A percentile compares a stretch with the other conserved stretches of the same genome.
phyloP scores from a whole-genome alignment of 805 yeast genomes.

The Nakazawaea pomicola region DNA sequence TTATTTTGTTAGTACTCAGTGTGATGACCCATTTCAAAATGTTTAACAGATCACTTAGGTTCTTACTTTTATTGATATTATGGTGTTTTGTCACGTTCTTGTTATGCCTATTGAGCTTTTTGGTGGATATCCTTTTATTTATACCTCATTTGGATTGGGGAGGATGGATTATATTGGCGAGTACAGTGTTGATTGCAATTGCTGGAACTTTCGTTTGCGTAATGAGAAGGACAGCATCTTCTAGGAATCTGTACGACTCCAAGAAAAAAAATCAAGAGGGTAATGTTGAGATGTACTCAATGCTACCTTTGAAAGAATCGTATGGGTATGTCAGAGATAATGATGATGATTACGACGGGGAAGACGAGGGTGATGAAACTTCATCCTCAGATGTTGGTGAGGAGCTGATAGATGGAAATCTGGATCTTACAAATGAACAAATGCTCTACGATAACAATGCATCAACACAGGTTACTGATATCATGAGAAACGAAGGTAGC shows the following conservation, averaged over 20 bases:
- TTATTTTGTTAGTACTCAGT: constrained; percentile 37
- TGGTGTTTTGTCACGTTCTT: constrained; percentile 67
- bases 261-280: constrained; percentile 10
- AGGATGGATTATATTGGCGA: constrained; percentile 78
- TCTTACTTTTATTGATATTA: constrained; percentile 46
- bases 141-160: constrained; percentile 71
- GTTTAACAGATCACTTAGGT: constrained; percentile 29
- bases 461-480: constrained; percentile 6
- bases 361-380: constrained; percentile 8
- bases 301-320: constrained; percentile 9
- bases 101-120: constrained; percentile 63
- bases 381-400: too few species aligned
- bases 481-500: constrained; percentile 2
- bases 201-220: constrained; percentile 65
- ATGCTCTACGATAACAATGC: constrained; percentile 8
- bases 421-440: constrained; percentile 3
- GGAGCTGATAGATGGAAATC: constrained; percentile 1
- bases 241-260: constrained; percentile 31
- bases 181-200: constrained; percentile 61
- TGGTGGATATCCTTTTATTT: constrained; percentile 79
- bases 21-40: constrained; percentile 33
- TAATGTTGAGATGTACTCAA: constrained; percentile 8
- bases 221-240: constrained; percentile 60
- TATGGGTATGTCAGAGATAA: constrained; percentile 16
- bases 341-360: constrained; percentile 7